These are phyloP conservation scores for Haberlea rhodopensis DNA, from an alignment of 257 asterid species.

Conservation along the genomic window DNA sequence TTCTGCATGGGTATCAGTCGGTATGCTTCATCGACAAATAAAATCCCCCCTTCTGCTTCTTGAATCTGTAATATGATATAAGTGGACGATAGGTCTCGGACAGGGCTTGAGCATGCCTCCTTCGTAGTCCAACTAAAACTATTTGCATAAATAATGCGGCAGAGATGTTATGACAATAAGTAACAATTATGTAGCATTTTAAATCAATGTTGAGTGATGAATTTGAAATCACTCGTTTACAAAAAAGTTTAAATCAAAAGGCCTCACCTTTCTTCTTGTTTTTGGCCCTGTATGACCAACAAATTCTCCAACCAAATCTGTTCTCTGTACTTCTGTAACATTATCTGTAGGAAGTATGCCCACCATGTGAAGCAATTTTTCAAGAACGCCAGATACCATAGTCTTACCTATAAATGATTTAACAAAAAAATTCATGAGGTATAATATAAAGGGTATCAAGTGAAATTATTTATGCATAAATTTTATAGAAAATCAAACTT, in stretches of 20 bases:
- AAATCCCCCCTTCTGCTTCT: conserved; percentile 94
- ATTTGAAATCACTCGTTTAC: no score
- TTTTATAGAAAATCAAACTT: not conserved
- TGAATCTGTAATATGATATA: no score
- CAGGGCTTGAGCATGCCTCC: no score
- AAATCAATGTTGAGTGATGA: no score
- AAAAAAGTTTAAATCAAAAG: not conserved
- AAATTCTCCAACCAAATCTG: conserved; percentile 85
- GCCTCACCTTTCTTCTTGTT: conserved; percentile 69
- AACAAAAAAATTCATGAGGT: not conserved
- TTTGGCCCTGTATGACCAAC: conserved; percentile 84
- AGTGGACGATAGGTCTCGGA: no score
- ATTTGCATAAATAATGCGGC: not conserved
- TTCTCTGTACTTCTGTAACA: conserved; percentile 93
- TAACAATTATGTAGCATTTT: no score
- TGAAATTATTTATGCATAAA: not conserved
- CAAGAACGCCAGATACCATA: conserved; percentile 80
- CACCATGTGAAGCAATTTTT: conserved; percentile 77
- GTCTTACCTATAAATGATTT: conserved; percentile 65
- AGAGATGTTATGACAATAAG: not conserved
- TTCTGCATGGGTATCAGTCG: conserved; percentile 82
- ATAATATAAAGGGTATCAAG: not conserved
- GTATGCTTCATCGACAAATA: conserved; percentile 96
- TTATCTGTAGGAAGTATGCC: conserved; percentile 76
- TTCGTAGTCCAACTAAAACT: not conserved